These are phyloP conservation scores for Podospora anserina DNA, from an alignment of 495 filamentous ascomycete species.

Conservation along the genomic window DNA sequence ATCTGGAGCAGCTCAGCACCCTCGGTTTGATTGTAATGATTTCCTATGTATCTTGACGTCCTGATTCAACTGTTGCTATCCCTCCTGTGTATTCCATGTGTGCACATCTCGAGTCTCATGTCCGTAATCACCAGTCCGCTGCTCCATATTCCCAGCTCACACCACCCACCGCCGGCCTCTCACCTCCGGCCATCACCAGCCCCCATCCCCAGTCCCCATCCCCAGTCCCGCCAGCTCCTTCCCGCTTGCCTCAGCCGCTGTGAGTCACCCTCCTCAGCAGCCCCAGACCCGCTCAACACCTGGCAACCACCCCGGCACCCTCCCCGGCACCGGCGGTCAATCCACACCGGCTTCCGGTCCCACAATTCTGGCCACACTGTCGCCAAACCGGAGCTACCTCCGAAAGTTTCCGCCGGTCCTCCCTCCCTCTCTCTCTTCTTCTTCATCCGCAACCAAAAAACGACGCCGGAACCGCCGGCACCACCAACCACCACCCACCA, in stretches of 20 bases:
- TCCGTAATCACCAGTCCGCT: not conserved
- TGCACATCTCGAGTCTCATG: not conserved
- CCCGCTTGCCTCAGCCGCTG: not conserved
- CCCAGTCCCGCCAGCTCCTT: not conserved
- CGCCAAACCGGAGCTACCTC: not conserved
- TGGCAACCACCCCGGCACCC: not conserved
- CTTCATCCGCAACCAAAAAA: not conserved
- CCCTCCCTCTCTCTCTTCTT: not conserved
- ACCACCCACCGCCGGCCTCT: too few species aligned
- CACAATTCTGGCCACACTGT: not conserved
- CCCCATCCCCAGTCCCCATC: not conserved
- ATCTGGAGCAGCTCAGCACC: not conserved
- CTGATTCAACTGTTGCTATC: not conserved
- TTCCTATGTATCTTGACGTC: not conserved
- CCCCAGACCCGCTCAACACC: not conserved
- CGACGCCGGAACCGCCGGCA: not conserved
- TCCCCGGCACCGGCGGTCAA: not conserved
- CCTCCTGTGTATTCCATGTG: not conserved
- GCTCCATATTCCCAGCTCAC: not conserved
- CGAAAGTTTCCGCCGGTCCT: not conserved
- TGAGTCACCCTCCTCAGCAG: not conserved
- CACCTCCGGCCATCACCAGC: not conserved
- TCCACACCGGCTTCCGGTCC: not conserved
- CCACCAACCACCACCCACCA: not conserved
- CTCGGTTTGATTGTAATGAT: not conserved